Evolutionary conservation across 768 basidiomycete species (phyloP).

Genomic region (Phylloporus arenicola): DNA sequence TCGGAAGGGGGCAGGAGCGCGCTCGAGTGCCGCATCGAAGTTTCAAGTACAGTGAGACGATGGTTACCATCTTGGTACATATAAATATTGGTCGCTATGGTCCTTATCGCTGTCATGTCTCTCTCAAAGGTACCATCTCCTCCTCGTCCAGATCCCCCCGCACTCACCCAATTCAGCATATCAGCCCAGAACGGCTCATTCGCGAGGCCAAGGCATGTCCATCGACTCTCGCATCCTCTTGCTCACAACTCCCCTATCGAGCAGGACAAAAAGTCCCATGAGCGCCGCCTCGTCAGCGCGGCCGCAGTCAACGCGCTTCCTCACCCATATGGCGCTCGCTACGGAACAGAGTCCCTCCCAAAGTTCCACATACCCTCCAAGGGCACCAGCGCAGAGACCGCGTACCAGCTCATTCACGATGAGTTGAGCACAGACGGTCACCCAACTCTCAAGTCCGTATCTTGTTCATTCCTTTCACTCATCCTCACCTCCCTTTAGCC

Average conservation of each 20-base stretch:
- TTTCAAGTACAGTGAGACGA: neutral
- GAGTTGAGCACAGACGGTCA: constrained; percentile 51
- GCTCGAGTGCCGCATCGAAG: constrained; percentile 23
- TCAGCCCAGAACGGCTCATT: constrained; percentile 65
- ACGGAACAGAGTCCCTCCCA: constrained; percentile 62
- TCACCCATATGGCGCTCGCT: constrained; percentile 57
- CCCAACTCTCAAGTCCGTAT: constrained; percentile 45
- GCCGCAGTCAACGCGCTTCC: constrained; percentile 28
- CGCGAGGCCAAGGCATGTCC: constrained; percentile 37
- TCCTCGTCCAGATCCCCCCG: neutral
- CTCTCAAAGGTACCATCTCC: constrained; percentile 49
- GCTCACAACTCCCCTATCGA: neutral
- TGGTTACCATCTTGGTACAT: neutral
- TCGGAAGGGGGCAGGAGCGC: constrained; percentile 25
- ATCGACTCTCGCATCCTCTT: neutral
- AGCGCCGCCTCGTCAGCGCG: constrained; percentile 34
- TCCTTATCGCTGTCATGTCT: constrained; percentile 37
- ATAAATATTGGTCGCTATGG: constrained; percentile 6
- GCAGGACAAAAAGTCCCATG: constrained; percentile 43
- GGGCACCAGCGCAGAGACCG: constrained; percentile 49
- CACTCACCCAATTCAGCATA: constrained; percentile 38
- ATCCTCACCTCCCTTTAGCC: constrained; percentile 20
- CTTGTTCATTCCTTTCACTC: neutral
- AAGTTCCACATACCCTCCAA: constrained; percentile 61
- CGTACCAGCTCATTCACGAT: constrained; percentile 62